Base-by-base conservation (phyloP, 2,329 filamentous ascomycete species). In the Mycogone perniciosa region DNA sequence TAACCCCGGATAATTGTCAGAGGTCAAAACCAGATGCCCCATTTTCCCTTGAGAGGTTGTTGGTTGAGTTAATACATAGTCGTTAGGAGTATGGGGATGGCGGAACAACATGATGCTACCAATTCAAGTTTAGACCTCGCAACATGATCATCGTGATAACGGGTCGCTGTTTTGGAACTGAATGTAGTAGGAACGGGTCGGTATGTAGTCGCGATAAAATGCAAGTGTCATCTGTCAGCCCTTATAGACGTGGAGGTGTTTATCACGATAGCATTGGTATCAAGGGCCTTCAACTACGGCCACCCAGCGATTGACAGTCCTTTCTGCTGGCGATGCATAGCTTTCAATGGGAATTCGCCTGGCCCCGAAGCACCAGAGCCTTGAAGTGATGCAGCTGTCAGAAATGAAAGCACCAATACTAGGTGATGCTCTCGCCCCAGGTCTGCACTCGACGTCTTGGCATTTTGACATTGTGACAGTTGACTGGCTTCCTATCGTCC, bases 351-450 rank as follows among this genome's bases (percentile, higher is more conserved):
- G 33, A 37, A 31, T 40, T 31, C 9, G 8, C 43, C 43, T 9
- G 31, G 9, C 8, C 40, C 5, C 26, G 20, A 20, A 20, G 20
- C 20, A 31, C 39, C 43, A 20, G 46, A 35, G 42, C 37, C 26
- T 20, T 31, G 43, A 42, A 31, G 40, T 37, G 37, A 51, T 51
- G 43, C 43, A 51, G 7, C 27, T 8, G 41, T 26, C 20, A 20
- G 31, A 26, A 31, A 45, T 11, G n/a, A 41, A 38, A 34, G 35
- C 50, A 44, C 34, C 31, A 48, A 45, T 35, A 34, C 45, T 7
- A 31, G 34, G 48, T 48, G 50, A 52, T 48, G 45, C 45, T 45
- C 48, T 45, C 39, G 37, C 30, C 44, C 45, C 43, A 46, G 33
- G 33, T 7, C 26, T 26, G 13, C 13, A 20, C 37, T 39, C 29